Conservation (phyloP, 192 early-diverging fungal genomes). For the Backusella macrospora region DNA sequence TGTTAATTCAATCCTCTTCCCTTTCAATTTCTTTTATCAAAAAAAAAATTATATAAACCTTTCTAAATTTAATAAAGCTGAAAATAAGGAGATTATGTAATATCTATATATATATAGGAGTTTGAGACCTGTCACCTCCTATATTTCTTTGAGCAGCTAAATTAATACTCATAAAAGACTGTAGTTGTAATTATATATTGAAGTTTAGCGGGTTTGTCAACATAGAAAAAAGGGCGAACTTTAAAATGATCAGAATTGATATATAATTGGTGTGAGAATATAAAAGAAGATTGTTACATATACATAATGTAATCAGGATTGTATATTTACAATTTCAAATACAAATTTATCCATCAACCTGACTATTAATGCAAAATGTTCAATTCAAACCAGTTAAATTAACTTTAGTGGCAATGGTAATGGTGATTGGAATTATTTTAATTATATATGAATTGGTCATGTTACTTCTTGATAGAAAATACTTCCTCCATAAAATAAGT, state of each 20-base stretch:
- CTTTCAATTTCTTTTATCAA: not conserved
- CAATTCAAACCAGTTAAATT: too few relatives aligned
- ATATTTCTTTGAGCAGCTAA: not conserved
- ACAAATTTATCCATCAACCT: too few relatives aligned
- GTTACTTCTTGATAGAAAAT: not conserved
- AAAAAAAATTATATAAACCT: not conserved
- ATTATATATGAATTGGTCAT: too few relatives aligned
- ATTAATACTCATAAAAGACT: not conserved
- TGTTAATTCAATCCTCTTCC: not conserved
- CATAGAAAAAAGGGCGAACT: not conserved
- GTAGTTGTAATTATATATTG: not conserved
- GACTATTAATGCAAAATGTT: too few relatives aligned
- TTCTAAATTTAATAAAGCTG: slow-evolving; percentile 16
- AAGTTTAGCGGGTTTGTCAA: not conserved
- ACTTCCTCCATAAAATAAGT: not conserved
- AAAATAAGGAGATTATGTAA: slow-evolving; percentile 14
- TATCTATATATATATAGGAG: not conserved
- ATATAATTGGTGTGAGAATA: too few relatives aligned
- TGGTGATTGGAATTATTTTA: too few relatives aligned
- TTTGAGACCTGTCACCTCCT: not conserved
- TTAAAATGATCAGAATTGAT: not conserved
- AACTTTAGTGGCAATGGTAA: not conserved
- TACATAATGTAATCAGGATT: not conserved
- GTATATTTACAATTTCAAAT: too few relatives aligned
- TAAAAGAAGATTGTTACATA: not conserved